Percentiles rank a stretch among this genome's conserved stretches.
phyloP scores from a whole-genome alignment of 441 rosid genomes.

The Viola pubescens region DNA sequence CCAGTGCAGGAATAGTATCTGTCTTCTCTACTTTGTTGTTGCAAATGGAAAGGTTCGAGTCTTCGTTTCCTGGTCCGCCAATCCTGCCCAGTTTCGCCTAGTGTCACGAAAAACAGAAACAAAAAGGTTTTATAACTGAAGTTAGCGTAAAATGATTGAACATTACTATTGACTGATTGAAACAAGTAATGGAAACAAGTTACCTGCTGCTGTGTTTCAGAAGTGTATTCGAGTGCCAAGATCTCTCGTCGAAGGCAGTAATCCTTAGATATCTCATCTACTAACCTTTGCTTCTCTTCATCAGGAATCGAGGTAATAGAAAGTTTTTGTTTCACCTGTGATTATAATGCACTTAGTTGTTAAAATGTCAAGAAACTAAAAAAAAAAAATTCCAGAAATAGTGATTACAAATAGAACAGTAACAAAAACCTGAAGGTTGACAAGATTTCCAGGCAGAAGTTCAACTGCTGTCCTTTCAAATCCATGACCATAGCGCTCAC shows the following conservation, averaged over 20 bases:
- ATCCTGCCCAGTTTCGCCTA: slow-evolving; percentile 24
- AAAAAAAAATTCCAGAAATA: not conserved
- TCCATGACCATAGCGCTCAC: slow-evolving; percentile 53
- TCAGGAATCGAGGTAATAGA: slow-evolving; percentile 36
- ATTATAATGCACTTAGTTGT: not conserved
- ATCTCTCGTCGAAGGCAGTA: slow-evolving; percentile 28
- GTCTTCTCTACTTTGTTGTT: slow-evolving; percentile 15
- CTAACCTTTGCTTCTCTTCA: slow-evolving; percentile 37
- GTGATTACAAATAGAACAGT: not conserved
- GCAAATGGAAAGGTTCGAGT: slow-evolving; percentile 7
- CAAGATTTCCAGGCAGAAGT: slow-evolving; percentile 51
- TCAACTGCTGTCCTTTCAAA: slow-evolving; percentile 46
- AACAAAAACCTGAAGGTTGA: slow-evolving; percentile 50
- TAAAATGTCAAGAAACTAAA: not conserved
- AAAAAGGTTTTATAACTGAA: not conserved
- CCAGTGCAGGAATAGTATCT: not conserved
- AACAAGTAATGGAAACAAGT: not conserved
- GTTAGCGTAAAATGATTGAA: not conserved
- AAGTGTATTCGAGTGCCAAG: slow-evolving; percentile 46
- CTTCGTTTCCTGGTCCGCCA: not conserved
- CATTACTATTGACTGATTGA: not conserved
- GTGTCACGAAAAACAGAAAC: not conserved
- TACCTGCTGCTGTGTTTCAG: slow-evolving; percentile 41
- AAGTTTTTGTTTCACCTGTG: slow-evolving; percentile 49
- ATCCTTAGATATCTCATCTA: slow-evolving; percentile 47